Conservation (phyloP, 257 asterid species). For the Solanum dulcamara region DNA sequence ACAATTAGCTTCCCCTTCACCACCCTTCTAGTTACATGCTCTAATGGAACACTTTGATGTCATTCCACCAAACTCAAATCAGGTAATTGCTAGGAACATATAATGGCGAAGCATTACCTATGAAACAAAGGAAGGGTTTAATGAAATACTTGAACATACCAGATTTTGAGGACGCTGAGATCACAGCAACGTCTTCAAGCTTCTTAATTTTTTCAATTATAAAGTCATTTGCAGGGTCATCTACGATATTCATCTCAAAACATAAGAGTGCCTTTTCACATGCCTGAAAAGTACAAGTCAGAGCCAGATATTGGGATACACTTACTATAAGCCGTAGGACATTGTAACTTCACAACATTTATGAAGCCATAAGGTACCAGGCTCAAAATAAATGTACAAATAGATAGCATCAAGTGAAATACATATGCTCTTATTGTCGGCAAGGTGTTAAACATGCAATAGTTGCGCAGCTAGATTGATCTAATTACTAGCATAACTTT, state of each 20-base stretch:
- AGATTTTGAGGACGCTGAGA: slow-evolving; percentile 48
- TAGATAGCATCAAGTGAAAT: neutral
- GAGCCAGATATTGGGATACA: neutral
- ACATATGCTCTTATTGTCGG: neutral
- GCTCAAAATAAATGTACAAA: neutral
- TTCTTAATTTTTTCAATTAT: slow-evolving; percentile 34
- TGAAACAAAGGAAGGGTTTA: neutral
- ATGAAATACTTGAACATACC: slow-evolving; percentile 25
- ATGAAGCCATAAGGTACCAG: neutral
- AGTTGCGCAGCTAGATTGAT: neutral
- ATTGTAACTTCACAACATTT: neutral
- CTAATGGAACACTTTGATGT: neutral
- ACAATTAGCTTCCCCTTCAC: neutral
- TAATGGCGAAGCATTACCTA: neutral
- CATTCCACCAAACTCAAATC: neutral
- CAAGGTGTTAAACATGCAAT: neutral
- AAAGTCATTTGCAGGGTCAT: slow-evolving; percentile 14
- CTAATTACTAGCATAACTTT: neutral
- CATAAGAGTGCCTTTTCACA: slow-evolving; percentile 57
- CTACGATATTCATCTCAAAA: slow-evolving; percentile 7
- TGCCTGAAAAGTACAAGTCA: slow-evolving; percentile 33
- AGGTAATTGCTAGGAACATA: neutral
- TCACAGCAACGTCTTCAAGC: slow-evolving; percentile 39
- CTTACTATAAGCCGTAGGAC: neutral
- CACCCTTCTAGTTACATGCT: neutral